These are phyloP conservation scores for Calonectria multiphialidica DNA, from an alignment of 2,329 filamentous ascomycete species.

Conservation along the genomic window DNA sequence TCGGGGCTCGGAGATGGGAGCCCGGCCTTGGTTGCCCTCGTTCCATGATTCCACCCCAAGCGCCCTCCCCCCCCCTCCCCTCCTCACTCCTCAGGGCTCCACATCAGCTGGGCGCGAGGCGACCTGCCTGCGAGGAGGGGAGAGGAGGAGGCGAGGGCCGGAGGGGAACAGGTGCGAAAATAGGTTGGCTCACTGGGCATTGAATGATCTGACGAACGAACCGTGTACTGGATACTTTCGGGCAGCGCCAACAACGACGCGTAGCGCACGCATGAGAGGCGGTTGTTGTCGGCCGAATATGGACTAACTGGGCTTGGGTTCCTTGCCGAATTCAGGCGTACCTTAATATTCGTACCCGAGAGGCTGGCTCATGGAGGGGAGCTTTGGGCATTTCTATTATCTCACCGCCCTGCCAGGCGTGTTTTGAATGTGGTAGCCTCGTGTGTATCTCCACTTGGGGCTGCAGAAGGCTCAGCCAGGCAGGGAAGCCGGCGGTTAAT, in stretches of 20 bases:
- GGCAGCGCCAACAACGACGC: neutral
- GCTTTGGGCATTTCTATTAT: neutral
- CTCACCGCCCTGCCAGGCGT: constrained; percentile 8
- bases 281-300: constrained; percentile 1
- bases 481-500: neutral
- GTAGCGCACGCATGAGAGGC: neutral
- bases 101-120: constrained; percentile 14
- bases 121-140: neutral
- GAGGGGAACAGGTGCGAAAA: neutral
- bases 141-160: neutral
- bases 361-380: neutral
- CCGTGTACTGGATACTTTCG: constrained; percentile 1
- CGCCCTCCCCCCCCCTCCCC: neutral
- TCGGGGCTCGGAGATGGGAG: constrained; percentile 3
- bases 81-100: neutral
- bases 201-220: constrained; percentile 6
- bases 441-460: constrained; percentile 6
- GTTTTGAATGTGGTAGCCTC: constrained; percentile 10
- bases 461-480: constrained; percentile 7
- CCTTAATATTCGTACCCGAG: constrained; percentile 12
- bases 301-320: constrained; percentile 7
- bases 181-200: neutral
- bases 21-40: neutral
- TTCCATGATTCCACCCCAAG: neutral
- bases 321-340: constrained; percentile 9